These are phyloP conservation scores for Ogataea nitratoaversa DNA, from an alignment of 805 yeast species.

Conservation along the genomic window DNA sequence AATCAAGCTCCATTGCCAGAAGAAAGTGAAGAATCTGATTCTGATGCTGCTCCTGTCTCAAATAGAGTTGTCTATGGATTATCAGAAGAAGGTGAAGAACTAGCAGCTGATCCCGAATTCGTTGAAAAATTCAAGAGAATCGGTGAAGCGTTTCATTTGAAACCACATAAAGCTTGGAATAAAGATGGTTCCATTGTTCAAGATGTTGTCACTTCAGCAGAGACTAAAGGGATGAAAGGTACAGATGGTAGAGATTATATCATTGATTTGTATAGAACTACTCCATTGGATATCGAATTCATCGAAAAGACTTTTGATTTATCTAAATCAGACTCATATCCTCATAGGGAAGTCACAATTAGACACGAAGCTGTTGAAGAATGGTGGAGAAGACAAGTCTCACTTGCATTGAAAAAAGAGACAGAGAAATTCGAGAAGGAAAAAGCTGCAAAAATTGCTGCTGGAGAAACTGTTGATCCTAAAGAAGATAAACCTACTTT, in stretches of 20 bases:
- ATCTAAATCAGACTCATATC: slow-evolving; percentile 53
- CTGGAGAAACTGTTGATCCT: slow-evolving; percentile 28
- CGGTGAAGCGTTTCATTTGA: slow-evolving; percentile 74
- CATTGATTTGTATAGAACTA: slow-evolving; percentile 76
- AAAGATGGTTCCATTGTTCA: slow-evolving; percentile 38
- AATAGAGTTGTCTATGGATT: slow-evolving; percentile 71
- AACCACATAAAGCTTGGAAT: slow-evolving; percentile 56
- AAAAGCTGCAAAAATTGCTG: slow-evolving; percentile 10
- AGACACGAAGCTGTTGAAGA: slow-evolving; percentile 87
- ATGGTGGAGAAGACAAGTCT: slow-evolving; percentile 77
- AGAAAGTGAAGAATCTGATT: slow-evolving; percentile 35
- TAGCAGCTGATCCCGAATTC: slow-evolving; percentile 51
- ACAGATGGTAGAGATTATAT: slow-evolving; percentile 81
- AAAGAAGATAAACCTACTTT: slow-evolving; percentile 45
- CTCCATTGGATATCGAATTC: slow-evolving; percentile 82
- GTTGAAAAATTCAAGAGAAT: slow-evolving; percentile 52
- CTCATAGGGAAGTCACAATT: slow-evolving; percentile 73
- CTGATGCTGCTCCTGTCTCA: slow-evolving; percentile 27
- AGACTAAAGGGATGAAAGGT: slow-evolving; percentile 82
- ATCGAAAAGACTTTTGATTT: slow-evolving; percentile 51
- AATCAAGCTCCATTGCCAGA: slow-evolving; percentile 38
- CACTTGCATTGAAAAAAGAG: slow-evolving; percentile 46
- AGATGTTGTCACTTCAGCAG: slow-evolving; percentile 64
- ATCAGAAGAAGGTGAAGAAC: slow-evolving; percentile 51
- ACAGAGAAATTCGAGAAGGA: slow-evolving; percentile 38